Conservation (phyloP, 441 rosid species). For the Syzygium syzygioides region DNA sequence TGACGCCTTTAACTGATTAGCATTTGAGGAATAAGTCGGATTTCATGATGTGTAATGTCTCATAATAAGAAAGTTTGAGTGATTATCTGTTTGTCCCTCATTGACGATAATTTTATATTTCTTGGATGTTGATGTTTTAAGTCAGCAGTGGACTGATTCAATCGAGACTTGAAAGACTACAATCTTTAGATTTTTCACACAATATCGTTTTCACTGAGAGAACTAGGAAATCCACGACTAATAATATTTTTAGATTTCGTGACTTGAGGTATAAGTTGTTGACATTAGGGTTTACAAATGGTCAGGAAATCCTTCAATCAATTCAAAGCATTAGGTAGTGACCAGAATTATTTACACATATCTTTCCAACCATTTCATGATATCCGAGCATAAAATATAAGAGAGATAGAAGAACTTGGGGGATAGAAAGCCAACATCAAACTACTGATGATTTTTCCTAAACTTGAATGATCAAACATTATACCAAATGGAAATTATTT, state of each 20-base stretch:
- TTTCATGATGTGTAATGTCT: background rate
- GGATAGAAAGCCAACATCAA: background rate
- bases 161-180: background rate
- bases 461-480: background rate
- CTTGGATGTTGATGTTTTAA: background rate
- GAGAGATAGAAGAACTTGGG: fast-evolving
- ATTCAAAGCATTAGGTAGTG: background rate
- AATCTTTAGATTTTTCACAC: fast-evolving
- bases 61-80: background rate
- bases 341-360: background rate
- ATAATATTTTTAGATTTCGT: background rate
- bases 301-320: background rate
- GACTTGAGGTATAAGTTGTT: background rate
- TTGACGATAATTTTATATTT: background rate
- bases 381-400: fast-evolving
- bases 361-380: background rate
- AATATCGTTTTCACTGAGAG: background rate
- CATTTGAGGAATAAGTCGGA: background rate
- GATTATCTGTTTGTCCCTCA: background rate
- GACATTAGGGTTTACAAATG: background rate
- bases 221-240: no score
- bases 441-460: fast-evolving
- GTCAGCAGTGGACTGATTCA: background rate
- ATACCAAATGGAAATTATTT: background rate
- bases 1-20: background rate